phyloP scores from a whole-genome alignment of 495 filamentous ascomycete species.

The Neurospora sp. region DNA sequence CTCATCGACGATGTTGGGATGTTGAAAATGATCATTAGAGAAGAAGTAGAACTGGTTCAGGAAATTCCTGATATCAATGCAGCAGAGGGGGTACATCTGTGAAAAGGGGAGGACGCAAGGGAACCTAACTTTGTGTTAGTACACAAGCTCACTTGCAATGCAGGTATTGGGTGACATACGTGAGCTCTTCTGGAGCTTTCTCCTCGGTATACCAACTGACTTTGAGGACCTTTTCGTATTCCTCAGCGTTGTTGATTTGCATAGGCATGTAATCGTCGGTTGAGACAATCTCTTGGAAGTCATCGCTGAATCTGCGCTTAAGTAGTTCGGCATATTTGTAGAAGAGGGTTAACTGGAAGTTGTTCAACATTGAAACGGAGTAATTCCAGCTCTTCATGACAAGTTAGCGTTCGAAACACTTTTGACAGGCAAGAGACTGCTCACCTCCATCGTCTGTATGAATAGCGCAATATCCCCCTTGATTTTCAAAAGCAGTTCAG shows the following conservation, averaged over 20 bases:
- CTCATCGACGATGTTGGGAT: conserved; percentile 76
- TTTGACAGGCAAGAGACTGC: conserved; percentile 9
- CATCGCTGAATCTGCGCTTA: conserved; percentile 78
- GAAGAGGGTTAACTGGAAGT: conserved; percentile 76
- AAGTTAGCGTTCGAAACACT: conserved; percentile 5
- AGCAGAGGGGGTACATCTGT: conserved; percentile 97
- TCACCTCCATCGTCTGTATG: conserved; percentile 91
- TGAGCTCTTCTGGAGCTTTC: conserved; percentile 60
- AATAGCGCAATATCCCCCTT: conserved; percentile 89
- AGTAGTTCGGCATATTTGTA: conserved; percentile 88
- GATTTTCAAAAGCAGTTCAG: conserved; percentile 77
- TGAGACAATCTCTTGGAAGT: conserved; percentile 93
- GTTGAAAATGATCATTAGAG: conserved; percentile 85
- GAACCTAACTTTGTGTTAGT: conserved; percentile 44
- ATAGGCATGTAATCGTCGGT: conserved; percentile 99
- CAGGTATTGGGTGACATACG: conserved; percentile 38
- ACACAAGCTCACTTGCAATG: not conserved
- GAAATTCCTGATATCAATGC: conserved; percentile 94
- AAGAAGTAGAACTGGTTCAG: conserved; percentile 95
- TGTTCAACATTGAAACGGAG: conserved; percentile 66
- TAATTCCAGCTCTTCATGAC: conserved; percentile 69
- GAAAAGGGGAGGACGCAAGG: conserved; percentile 92
- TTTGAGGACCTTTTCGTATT: conserved; percentile 89
- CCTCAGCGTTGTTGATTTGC: conserved; percentile 78
- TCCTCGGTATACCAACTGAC: conserved; percentile 90